Evolutionary conservation across 306 rosid species (phyloP), one percentile per base, ranked within the genome.

Genomic region (Sicyos edulis): DNA sequence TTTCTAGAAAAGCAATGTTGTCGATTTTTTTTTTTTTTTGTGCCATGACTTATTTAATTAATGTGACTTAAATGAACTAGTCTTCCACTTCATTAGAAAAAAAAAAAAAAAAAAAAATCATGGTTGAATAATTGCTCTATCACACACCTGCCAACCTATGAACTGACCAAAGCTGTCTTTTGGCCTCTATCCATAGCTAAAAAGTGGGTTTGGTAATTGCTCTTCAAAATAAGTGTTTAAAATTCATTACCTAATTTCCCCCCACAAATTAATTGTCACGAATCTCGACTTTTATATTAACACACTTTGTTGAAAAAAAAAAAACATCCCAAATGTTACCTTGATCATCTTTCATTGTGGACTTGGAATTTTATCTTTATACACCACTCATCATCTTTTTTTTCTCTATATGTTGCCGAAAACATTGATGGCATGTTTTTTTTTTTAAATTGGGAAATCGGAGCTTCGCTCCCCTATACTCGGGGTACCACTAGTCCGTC

Each of bases 131-230:
- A 61, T 32, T 61, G 65, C 5, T 32, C 49, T 15, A 61, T 61
- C 68, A 32, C 68, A 61, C 34, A 32, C 37, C 68, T 32, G 47
- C 68, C 68, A 61, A 32, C 68, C 49, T 61, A 61, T 61, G 68
- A 29, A 32, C 34, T 61, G 70, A 40, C 50, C 37, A 15, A 37
- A 37, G 16, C 13, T 37, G 70, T 63, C 51, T 62, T 62, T 16
- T 60, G 5, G 5, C 45, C 44, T 60, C 20, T 7, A 60, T 60
- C 44, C 66, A 60, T 60, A 26, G 32, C 45, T 37, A 60, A 60
- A 59, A 62, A 34, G 50, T 62, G 68, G 49, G 66, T 60, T 26
- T 32, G 44, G 44, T 37, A 37, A 37, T 37, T 5, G 3, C 7
- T 37, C 44, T 37, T 32, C 37, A 32, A 37, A 37, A 37, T 37